Percentiles rank a stretch among this genome's conserved stretches.
Evolutionary conservation across 2,329 filamentous ascomycete species (phyloP).

Genomic region (Aspergillus caelatus): DNA sequence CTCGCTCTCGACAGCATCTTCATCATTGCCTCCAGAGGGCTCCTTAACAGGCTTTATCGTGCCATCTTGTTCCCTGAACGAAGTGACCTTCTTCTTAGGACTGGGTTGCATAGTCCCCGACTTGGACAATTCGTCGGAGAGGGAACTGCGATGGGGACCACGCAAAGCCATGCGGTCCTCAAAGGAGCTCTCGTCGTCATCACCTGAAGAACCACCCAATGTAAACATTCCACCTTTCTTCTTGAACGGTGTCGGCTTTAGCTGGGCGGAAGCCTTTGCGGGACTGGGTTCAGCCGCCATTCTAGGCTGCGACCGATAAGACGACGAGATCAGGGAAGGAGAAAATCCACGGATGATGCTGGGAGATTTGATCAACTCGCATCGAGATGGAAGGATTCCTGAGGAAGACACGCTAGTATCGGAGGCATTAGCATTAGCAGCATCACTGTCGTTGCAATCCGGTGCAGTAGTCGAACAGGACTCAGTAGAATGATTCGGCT

Average conservation of each 20-base stretch:
- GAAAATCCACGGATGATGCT: constrained; percentile 87
- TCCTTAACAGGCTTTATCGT: constrained; percentile 67
- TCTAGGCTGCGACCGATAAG: constrained; percentile 64
- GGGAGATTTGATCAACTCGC: constrained; percentile 59
- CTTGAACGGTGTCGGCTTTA: constrained; percentile 57
- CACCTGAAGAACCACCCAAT: constrained; percentile 83
- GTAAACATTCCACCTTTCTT: constrained; percentile 68
- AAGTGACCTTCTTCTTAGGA: constrained; percentile 72
- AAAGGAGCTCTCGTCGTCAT: constrained; percentile 78
- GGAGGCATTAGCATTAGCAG: constrained; percentile 48
- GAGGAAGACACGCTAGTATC: constrained; percentile 65
- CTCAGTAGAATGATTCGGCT: constrained; percentile 54
- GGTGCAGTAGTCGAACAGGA: constrained; percentile 62
- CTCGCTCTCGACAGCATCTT: constrained; percentile 63
- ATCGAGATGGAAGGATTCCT: constrained; percentile 40
- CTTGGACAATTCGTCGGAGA: constrained; percentile 57
- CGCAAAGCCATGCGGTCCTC: constrained; percentile 62
- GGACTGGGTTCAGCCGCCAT: constrained; percentile 54
- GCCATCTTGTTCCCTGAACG: constrained; percentile 76
- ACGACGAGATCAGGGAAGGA: constrained; percentile 71
- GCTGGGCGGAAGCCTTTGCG: constrained; percentile 65
- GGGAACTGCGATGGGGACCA: constrained; percentile 55
- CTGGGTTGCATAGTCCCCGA: constrained; percentile 32
- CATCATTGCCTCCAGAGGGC: constrained; percentile 51
- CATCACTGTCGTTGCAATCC: constrained; percentile 50